phyloP scores from a whole-genome alignment of 164 flowering plant genomes.

The Chloranthus sessilifolius region DNA sequence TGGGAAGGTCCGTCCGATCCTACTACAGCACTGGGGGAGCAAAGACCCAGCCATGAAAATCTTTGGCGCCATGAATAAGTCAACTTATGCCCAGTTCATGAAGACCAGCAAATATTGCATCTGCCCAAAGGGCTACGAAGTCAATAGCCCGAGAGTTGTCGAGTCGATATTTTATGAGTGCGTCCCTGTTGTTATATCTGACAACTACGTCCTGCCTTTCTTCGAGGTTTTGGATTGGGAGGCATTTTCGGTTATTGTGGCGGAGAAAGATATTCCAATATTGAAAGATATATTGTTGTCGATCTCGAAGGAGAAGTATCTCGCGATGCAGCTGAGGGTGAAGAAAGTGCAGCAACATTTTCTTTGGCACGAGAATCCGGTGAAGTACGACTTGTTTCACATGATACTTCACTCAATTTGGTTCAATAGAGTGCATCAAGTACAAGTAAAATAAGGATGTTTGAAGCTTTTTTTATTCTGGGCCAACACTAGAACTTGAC shows the following conservation, averaged over 20 bases:
- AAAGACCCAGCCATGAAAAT: slow-evolving; percentile 11
- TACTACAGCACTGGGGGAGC: slow-evolving; percentile 7
- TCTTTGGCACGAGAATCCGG: slow-evolving; percentile 11
- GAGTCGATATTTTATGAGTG: slow-evolving; percentile 13
- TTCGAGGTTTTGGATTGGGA: slow-evolving; percentile 10
- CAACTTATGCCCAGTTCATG: slow-evolving; percentile 5
- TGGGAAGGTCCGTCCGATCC: slow-evolving; percentile 2
- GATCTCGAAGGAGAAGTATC: slow-evolving; percentile 8
- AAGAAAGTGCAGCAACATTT: slow-evolving; percentile 12
- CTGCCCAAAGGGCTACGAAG: slow-evolving; percentile 13
- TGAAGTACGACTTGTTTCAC: slow-evolving; percentile 14
- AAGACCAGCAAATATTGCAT: slow-evolving; percentile 13
- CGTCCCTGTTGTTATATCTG: slow-evolving; percentile 14
- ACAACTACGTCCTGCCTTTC: slow-evolving; percentile 13
- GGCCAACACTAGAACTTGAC: too few relatives aligned
- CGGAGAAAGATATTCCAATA: slow-evolving; percentile 10
- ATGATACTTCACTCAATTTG: slow-evolving; percentile 16
- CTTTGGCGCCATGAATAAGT: slow-evolving; percentile 7
- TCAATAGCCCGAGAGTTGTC: slow-evolving; percentile 8
- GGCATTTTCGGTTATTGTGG: slow-evolving; percentile 6
- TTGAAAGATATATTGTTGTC: slow-evolving; percentile 10
- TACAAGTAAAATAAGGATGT: not conserved
- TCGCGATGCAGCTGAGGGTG: slow-evolving; percentile 4
- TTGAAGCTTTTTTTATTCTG: too few relatives aligned
- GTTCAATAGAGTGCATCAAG: slow-evolving; percentile 10